phyloP scores from a whole-genome alignment of 495 filamentous ascomycete species.

The Oleoguttula mirabilis region DNA sequence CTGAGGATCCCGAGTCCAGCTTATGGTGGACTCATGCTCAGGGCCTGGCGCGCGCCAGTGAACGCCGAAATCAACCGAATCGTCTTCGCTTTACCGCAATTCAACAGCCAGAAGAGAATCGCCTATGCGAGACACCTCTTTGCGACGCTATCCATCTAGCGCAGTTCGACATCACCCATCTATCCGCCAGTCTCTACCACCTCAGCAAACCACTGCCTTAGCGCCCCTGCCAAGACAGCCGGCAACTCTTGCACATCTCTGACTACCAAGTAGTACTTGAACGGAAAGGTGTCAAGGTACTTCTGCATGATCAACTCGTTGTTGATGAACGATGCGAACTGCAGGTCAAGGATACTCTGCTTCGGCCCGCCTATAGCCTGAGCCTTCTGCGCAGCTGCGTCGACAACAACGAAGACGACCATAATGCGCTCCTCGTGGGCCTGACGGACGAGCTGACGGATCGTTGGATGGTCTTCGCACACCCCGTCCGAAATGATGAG shows the following conservation, averaged over 20 bases:
- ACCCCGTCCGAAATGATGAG: conserved; percentile 89
- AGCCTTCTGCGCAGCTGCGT: conserved; percentile 47
- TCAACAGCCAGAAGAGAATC: too few relatives aligned
- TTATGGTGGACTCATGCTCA: too few relatives aligned
- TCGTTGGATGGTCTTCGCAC: conserved; percentile 75
- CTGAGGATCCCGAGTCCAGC: too few relatives aligned
- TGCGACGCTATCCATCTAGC: too few relatives aligned
- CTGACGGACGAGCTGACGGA: conserved; percentile 67
- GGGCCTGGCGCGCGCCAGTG: too few relatives aligned
- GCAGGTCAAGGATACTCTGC: conserved; percentile 66
- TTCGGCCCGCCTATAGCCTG: conserved; percentile 20
- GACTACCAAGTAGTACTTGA: conserved; percentile 90
- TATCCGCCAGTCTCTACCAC: conserved; percentile 42
- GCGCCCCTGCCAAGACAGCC: conserved; percentile 67
- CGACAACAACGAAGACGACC: conserved; percentile 95
- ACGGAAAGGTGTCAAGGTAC: conserved; percentile 92
- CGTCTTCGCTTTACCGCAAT: too few relatives aligned
- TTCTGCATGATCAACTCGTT: conserved; percentile 62
- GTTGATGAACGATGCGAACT: conserved; percentile 61
- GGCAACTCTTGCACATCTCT: conserved; percentile 84
- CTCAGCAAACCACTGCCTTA: conserved; percentile 96
- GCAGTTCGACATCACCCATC: not conserved
- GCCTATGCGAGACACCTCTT: too few relatives aligned
- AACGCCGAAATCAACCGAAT: too few relatives aligned
- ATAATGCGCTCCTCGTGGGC: conserved; percentile 90